Conservation (phyloP, 257 asterid species). For the Eucommia ulmoides region DNA sequence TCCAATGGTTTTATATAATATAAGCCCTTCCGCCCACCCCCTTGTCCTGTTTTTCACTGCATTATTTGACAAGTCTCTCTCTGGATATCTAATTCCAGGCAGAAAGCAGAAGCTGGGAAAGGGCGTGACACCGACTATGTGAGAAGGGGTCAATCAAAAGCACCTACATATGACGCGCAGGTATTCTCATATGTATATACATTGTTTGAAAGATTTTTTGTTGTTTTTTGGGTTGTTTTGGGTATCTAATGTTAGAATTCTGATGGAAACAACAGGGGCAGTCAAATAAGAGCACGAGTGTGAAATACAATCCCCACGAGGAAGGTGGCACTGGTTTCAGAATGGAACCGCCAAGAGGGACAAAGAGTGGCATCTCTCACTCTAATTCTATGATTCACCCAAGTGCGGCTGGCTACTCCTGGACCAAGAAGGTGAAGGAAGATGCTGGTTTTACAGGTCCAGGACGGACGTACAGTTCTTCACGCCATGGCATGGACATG, state of each 20-base stretch:
- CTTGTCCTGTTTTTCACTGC: not conserved
- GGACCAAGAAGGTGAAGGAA: slow-evolving; percentile 29
- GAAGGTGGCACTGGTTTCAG: not conserved
- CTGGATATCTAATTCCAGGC: slow-evolving; percentile 20
- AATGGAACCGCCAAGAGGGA: not conserved
- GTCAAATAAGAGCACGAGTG: slow-evolving; percentile 1
- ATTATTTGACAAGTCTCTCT: not conserved
- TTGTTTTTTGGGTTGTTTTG: not conserved
- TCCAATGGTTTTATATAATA: not conserved
- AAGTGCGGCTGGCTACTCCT: not conserved
- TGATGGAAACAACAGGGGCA: not conserved
- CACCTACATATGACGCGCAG: slow-evolving; percentile 12
- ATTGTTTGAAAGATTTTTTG: not conserved
- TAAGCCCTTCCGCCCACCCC: not conserved
- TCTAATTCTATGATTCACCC: slow-evolving; percentile 1
- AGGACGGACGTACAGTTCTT: slow-evolving; percentile 9
- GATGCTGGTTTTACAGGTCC: slow-evolving; percentile 25
- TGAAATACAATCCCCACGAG: slow-evolving; percentile 1
- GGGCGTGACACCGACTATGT: slow-evolving; percentile 18
- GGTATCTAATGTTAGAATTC: no score
- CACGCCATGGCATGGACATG: slow-evolving; percentile 13
- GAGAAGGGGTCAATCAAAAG: slow-evolving; percentile 15
- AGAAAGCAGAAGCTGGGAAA: slow-evolving; percentile 23
- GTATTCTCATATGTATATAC: slow-evolving; percentile 24
- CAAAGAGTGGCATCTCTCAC: not conserved